Base-by-base conservation (phyloP, 441 rosid species). In the Jatropha multifida region DNA sequence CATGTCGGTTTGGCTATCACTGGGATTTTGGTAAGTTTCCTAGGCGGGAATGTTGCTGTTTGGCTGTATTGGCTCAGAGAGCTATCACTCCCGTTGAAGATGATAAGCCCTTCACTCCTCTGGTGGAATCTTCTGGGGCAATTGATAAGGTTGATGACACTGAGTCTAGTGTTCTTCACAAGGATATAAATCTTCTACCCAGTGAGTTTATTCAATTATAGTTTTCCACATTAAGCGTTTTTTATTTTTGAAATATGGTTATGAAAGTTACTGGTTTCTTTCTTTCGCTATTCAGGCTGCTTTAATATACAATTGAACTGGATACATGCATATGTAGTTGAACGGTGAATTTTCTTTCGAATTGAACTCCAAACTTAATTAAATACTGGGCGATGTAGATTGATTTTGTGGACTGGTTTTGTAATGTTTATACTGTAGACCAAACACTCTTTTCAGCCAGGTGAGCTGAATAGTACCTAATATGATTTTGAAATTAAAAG, bases 161-260 rank as follows among this genome's bases (percentile, higher is more conserved):
- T 46, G 61, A 77, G 41, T 76, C 90, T n/a, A 77, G 72, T 40
- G 73, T 68, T 27, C 88, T 91, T 73, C 90, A 91, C 78, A 88
- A 80, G 86, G 97, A 92, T 84, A 79, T 89, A 80, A 89, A 79
- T 76, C 86, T 87, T 81, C 95, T 92, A 82, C 97, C 92, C 49
- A 94, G 98, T 94, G 80, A 77, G 80, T 80, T 83, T 46, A 65
- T 78, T 79, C 72, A 44, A 42, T 69, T 55, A 12, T 15, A 67
- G n/a, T 69, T 54, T 52, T 68, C 68, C 54, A 18, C 51, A 48
- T 63, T 73, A 15, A 60, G 10, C 27, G 15, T 26, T 66, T 40
- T 14, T n/a, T 63, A 1, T 27, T 49, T 23, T 61, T 20, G 23
- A 23, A 23, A 23, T 37, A 32, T 18, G 68, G 20, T 40, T 74